These are phyloP conservation scores for Leptodermis oblonga DNA, from an alignment of 257 asterid genomes.

Conservation along the genomic window DNA sequence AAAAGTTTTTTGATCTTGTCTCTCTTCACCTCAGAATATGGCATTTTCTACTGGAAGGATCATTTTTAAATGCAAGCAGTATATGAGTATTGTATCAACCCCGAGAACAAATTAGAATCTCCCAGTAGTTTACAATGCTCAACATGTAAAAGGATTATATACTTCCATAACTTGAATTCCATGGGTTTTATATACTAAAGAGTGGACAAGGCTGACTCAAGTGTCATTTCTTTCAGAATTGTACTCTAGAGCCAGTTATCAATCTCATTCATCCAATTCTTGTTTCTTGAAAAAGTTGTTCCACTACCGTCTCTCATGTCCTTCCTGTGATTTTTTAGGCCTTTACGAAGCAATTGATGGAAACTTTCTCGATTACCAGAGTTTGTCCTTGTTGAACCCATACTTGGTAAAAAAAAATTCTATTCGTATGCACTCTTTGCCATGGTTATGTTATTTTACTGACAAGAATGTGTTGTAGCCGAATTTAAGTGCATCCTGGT, in stretches of 20 bases:
- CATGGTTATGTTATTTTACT: slow-evolving; percentile 2
- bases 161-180: no score
- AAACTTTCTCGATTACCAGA: slow-evolving; percentile 60
- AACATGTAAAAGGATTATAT: not conserved
- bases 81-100: not conserved
- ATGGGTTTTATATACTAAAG: not conserved
- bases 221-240: not conserved
- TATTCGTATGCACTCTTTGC: slow-evolving; percentile 1
- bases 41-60: not conserved
- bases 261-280: not conserved
- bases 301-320: not conserved
- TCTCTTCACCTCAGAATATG: not conserved
- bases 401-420: slow-evolving; percentile 62
- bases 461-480: slow-evolving; percentile 52
- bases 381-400: slow-evolving; percentile 81
- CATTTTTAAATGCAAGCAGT: not conserved
- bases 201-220: not conserved
- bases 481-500: slow-evolving; percentile 87
- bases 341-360: slow-evolving; percentile 64
- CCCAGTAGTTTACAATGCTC: not conserved
- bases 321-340: slow-evolving; percentile 48
- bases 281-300: not conserved
- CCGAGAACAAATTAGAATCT: not conserved
- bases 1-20: not conserved
- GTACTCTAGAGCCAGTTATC: not conserved